Percentiles rank a stretch among this genome's conserved stretches.
Evolutionary conservation across 495 filamentous ascomycete species (phyloP).

Genomic region (Evernia prunastri): DNA sequence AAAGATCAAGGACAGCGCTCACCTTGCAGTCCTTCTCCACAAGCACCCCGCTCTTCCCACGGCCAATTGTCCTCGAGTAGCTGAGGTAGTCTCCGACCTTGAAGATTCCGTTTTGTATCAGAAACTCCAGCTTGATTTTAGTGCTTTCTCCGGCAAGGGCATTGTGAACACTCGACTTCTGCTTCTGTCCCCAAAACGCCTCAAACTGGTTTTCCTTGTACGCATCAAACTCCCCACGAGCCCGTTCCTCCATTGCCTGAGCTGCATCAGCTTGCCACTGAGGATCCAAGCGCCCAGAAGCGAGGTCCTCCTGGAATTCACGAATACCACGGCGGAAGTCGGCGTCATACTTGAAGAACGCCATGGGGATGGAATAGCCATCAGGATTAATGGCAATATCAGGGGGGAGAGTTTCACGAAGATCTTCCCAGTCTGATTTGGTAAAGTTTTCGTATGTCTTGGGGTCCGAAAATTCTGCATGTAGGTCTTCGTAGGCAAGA

Average conservation of each 20-base stretch:
- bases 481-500: conserved; percentile 48
- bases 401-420: conserved; percentile 52
- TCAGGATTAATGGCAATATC: conserved; percentile 36
- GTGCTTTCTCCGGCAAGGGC: conserved; percentile 45
- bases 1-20: conserved; percentile 14
- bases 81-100: conserved; percentile 47
- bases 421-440: conserved; percentile 47
- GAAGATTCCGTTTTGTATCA: conserved; percentile 43
- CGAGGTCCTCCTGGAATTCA: conserved; percentile 55
- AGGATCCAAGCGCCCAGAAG: conserved; percentile 54
- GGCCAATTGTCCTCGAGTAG: conserved; percentile 34
- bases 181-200: conserved; percentile 63
- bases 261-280: conserved; percentile 62
- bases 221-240: conserved; percentile 61
- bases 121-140: conserved; percentile 41
- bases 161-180: conserved; percentile 37
- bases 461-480: conserved; percentile 50
- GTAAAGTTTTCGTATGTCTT: conserved; percentile 53
- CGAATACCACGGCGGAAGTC: conserved; percentile 44
- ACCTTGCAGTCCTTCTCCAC: conserved; percentile 48
- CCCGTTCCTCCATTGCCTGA: conserved; percentile 53
- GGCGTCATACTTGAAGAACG: conserved; percentile 45
- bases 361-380: conserved; percentile 34
- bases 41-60: conserved; percentile 27
- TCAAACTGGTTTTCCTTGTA: conserved; percentile 62